Evolutionary conservation across 805 yeast genomes (phyloP).

Genomic region (Ogataea saltuana): DNA sequence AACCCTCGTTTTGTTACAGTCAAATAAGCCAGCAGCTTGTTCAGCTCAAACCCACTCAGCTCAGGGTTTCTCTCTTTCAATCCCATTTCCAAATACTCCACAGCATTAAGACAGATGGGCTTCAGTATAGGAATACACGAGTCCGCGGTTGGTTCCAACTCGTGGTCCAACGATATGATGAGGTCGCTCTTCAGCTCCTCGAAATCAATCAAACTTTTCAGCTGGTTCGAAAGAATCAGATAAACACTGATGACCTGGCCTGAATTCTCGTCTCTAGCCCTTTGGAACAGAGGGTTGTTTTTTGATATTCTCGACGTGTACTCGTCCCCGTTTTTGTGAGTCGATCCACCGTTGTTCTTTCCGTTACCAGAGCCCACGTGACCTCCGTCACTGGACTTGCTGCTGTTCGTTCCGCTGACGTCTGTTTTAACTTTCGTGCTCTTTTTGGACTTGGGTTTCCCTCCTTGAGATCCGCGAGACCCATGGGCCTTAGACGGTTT

Average conservation of each 20-base stretch:
- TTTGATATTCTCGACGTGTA: conserved; percentile 35
- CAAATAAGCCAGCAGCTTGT: conserved; percentile 22
- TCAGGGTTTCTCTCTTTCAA: conserved; percentile 16
- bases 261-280: conserved; percentile 20
- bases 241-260: conserved; percentile 36
- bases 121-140: conserved; percentile 45
- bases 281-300: conserved; percentile 29
- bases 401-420: conserved; percentile 1
- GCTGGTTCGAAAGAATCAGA: conserved; percentile 48
- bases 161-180: conserved; percentile 51
- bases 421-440: conserved; percentile 1
- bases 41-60: conserved; percentile 13
- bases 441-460: conserved; percentile 7
- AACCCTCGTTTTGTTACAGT: conserved; percentile 21
- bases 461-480: no score
- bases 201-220: conserved; percentile 36
- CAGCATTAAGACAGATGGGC: conserved; percentile 45
- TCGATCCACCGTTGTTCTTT: background rate
- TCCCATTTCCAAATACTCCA: conserved; percentile 41
- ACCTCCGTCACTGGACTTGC: background rate
- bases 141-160: conserved; percentile 17
- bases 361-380: background rate
- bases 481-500: background rate
- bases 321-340: conserved; percentile 29
- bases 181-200: conserved; percentile 41